Evolutionary conservation across 2,329 filamentous ascomycete genomes (phyloP).

Genomic region (Calonectria hawksworthii): DNA sequence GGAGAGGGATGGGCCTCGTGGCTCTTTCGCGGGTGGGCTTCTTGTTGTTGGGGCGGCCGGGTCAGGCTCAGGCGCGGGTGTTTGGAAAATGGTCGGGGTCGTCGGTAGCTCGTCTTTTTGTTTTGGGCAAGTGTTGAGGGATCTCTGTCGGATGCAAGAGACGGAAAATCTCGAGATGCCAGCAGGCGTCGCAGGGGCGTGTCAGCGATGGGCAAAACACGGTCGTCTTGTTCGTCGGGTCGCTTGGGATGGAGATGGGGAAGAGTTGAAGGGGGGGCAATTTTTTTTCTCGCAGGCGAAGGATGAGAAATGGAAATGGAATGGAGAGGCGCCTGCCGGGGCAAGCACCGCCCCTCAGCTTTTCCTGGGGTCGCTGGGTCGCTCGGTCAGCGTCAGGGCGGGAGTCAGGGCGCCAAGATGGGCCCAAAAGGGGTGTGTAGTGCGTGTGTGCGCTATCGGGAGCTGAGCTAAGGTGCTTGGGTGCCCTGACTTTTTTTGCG

Average conservation of each 20-base stretch:
- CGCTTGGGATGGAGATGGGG: constrained; percentile 44
- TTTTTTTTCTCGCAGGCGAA: constrained; percentile 37
- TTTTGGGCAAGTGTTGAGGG: constrained; percentile 19
- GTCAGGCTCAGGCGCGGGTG: constrained; percentile 39
- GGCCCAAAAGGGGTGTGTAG: constrained; percentile 1
- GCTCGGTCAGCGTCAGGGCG: constrained; percentile 14
- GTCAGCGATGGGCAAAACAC: constrained; percentile 45
- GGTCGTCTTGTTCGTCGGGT: constrained; percentile 43
- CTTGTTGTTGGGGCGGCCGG: constrained; percentile 44
- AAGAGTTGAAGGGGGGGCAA: constrained; percentile 44
- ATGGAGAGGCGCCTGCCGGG: constrained; percentile 25
- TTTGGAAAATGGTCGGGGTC: constrained; percentile 44
- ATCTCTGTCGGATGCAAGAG: constrained; percentile 5
- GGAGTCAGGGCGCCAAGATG: constrained; percentile 6
- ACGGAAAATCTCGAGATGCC: constrained; percentile 33
- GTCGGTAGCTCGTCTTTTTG: constrained; percentile 37
- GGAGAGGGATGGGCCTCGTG: constrained; percentile 24
- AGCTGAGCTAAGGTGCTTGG: constrained; percentile 13
- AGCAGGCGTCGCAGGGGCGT: constrained; percentile 37
- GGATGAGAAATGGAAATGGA: constrained; percentile 28
- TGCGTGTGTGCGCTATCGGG: constrained; percentile 14
- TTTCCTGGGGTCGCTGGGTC: constrained; percentile 18
- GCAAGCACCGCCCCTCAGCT: constrained; percentile 19
- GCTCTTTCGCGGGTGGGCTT: constrained; percentile 25
- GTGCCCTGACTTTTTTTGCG: not conserved